These are phyloP conservation scores for Microsporum canis DNA, from an alignment of 2,329 filamentous ascomycete genomes.

Conservation along the genomic window DNA sequence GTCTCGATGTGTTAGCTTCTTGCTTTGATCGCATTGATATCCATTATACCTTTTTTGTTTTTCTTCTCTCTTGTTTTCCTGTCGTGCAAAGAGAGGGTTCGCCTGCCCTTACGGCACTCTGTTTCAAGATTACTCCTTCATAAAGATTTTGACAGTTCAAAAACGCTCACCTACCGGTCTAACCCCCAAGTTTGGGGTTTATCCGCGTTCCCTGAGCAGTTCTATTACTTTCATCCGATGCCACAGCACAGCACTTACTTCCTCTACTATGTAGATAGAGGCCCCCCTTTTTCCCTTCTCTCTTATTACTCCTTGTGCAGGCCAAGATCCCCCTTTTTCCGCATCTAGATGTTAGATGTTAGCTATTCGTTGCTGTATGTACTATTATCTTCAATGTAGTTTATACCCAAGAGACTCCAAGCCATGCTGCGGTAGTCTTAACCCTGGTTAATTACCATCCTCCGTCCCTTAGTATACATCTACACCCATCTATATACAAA, in stretches of 20 bases:
- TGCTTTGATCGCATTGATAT: not conserved
- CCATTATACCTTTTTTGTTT: not conserved
- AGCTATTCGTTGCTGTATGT: not conserved
- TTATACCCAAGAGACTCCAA: constrained; percentile 3
- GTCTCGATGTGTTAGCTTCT: not conserved
- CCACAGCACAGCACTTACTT: too few species aligned
- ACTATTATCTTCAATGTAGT: not conserved
- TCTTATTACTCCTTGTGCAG: not conserved
- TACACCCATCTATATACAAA: not conserved
- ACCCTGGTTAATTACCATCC: not conserved
- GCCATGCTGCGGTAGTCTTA: not conserved
- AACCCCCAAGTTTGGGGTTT: too few species aligned
- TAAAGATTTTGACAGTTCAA: too few species aligned
- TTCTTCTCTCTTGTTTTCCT: not conserved
- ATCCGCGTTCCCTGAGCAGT: too few species aligned
- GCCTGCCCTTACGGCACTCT: too few species aligned
- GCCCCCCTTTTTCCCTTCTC: not conserved
- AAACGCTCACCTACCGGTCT: too few species aligned
- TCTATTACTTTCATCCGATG: too few species aligned
- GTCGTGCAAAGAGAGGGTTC: not conserved
- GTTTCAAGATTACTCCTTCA: too few species aligned
- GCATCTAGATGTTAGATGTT: not conserved
- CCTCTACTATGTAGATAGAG: too few species aligned
- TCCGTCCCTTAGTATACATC: not conserved
- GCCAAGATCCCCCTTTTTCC: not conserved